Evolutionary conservation across 352 stramenopile species (phyloP).

Genomic region (Phytopythium helicoides): DNA sequence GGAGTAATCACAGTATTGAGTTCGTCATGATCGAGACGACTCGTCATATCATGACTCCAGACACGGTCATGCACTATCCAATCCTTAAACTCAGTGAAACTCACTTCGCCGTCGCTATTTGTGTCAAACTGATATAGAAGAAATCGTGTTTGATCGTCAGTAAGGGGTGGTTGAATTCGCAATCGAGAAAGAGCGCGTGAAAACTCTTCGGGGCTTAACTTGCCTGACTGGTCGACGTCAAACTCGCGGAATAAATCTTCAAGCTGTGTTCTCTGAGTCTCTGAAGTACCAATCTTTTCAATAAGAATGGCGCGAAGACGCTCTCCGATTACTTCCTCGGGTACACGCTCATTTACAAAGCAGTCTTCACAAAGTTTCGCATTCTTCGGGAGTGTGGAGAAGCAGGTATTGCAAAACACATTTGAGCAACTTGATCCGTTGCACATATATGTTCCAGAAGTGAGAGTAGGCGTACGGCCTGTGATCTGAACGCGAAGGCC

Average conservation of each 20-base stretch:
- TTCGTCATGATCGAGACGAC: constrained; percentile 7
- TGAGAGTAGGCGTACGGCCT: constrained; percentile 15
- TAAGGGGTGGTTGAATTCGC: constrained; percentile 54
- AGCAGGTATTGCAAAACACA: constrained; percentile 57
- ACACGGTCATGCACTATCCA: constrained; percentile 69
- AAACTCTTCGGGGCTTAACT: constrained; percentile 60
- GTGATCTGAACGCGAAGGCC: constrained; percentile 26
- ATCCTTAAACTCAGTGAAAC: constrained; percentile 55
- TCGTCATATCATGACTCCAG: constrained; percentile 20
- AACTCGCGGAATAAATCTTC: constrained; percentile 55
- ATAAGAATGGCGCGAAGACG: constrained; percentile 64
- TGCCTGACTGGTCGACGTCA: constrained; percentile 59
- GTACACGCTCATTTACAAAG: constrained; percentile 58
- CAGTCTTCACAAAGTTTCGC: constrained; percentile 76
- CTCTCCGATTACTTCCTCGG: constrained; percentile 47
- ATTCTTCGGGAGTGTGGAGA: constrained; percentile 30
- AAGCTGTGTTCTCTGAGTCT: constrained; percentile 28
- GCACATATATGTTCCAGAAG: constrained; percentile 22
- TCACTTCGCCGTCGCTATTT: constrained; percentile 69
- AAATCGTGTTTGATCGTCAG: constrained; percentile 35
- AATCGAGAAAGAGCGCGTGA: constrained; percentile 40
- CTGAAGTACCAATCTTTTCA: constrained; percentile 51
- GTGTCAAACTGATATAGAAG: constrained; percentile 67
- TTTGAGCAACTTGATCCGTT: constrained; percentile 58
- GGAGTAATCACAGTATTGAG: constrained; percentile 31